Conservation (phyloP, 768 basidiomycete genomes). For the Candolleomyces eurysporus region DNA sequence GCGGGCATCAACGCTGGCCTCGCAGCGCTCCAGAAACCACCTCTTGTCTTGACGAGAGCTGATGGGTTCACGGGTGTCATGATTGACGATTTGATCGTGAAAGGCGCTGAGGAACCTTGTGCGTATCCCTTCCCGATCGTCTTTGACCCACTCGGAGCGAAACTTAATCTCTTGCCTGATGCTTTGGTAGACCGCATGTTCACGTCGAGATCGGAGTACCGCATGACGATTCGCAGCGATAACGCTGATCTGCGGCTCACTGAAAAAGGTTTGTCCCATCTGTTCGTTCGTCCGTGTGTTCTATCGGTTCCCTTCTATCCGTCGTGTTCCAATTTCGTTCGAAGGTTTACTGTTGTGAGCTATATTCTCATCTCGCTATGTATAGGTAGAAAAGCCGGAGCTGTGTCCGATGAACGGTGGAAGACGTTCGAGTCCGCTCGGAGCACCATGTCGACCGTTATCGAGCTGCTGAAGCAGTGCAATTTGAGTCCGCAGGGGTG, state of each 20-base stretch:
- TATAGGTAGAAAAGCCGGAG: constrained; percentile 41
- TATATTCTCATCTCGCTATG: background rate
- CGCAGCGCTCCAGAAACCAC: constrained; percentile 50
- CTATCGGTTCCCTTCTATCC: no score
- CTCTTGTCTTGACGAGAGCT: constrained; percentile 72
- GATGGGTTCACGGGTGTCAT: constrained; percentile 88
- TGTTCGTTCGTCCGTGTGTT: background rate
- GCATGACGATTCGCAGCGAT: constrained; percentile 84
- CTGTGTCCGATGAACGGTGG: constrained; percentile 48
- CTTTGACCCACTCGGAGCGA: background rate
- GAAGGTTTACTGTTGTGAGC: no score
- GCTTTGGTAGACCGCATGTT: constrained; percentile 79
- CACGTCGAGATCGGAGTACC: constrained; percentile 86
- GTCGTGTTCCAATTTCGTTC: no score
- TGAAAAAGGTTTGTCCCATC: constrained; percentile 51
- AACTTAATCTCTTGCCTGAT: constrained; percentile 3
- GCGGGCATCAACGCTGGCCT: constrained; percentile 90
- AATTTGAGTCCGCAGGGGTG: constrained; percentile 43
- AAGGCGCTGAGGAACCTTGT: constrained; percentile 93
- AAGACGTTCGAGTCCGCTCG: constrained; percentile 30
- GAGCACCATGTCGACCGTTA: constrained; percentile 32
- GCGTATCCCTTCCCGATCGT: constrained; percentile 20
- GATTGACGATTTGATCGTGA: constrained; percentile 87
- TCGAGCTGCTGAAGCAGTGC: constrained; percentile 31
- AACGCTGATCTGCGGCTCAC: constrained; percentile 87